phyloP scores from a whole-genome alignment of 805 yeast genomes.

The Kregervanrija pseudodelftensis region DNA sequence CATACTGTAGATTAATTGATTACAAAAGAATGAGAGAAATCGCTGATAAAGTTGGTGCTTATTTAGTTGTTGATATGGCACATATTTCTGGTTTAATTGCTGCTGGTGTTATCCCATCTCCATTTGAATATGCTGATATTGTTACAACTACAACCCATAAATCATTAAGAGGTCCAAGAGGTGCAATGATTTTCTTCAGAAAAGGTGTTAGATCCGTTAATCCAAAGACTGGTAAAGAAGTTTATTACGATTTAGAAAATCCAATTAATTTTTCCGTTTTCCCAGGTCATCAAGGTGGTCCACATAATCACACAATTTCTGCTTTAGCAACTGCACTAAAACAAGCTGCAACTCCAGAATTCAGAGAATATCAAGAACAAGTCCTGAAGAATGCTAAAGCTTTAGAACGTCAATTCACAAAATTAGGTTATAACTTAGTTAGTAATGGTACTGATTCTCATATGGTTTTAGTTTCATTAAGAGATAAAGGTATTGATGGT shows the following conservation, averaged over 20 bases:
- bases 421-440: slow-evolving; percentile 72
- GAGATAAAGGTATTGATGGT: slow-evolving; percentile 89
- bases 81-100: slow-evolving; percentile 95
- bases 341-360: slow-evolving; percentile 89
- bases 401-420: slow-evolving; percentile 67
- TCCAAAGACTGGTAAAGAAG: slow-evolving; percentile 88
- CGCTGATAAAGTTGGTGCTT: slow-evolving; percentile 97
- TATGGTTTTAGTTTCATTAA: slow-evolving; percentile 84
- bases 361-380: slow-evolving; percentile 80
- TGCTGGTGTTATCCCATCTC: slow-evolving; percentile 92
- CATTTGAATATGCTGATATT: slow-evolving; percentile 94
- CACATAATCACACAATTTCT: slow-evolving; percentile 98
- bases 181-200: slow-evolving; percentile 99
- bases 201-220: slow-evolving; percentile 84
- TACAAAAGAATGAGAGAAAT: slow-evolving; percentile 94
- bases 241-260: slow-evolving; percentile 84
- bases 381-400: slow-evolving; percentile 84
- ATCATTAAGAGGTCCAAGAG: slow-evolving; percentile 98
- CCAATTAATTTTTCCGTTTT: slow-evolving; percentile 96
- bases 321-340: slow-evolving; percentile 95
- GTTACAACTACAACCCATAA: slow-evolving; percentile 99
- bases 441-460: slow-evolving; percentile 97
- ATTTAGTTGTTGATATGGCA: slow-evolving; percentile 95
- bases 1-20: slow-evolving; percentile 94
- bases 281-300: slow-evolving; percentile 99